A percentile compares a stretch with the other conserved stretches of the same genome.
Evolutionary conservation across 2,329 filamentous ascomycete genomes (phyloP).

Genomic region (Trichoderma sp.): DNA sequence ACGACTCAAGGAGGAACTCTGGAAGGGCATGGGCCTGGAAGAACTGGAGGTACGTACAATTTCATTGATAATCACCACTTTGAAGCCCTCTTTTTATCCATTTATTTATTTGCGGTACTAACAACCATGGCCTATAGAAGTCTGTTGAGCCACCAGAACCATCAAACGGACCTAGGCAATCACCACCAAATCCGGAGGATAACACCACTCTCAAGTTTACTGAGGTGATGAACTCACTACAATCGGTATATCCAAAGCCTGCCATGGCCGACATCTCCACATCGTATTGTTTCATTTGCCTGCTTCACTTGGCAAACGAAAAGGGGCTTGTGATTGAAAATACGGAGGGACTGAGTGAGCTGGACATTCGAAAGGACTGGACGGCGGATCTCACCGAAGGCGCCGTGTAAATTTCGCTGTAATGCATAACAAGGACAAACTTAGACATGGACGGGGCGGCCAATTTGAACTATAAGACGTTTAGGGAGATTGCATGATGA

Average conservation of each 20-base stretch:
- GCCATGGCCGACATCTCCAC: constrained; percentile 94
- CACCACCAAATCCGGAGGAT: constrained; percentile 31
- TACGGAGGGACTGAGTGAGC: constrained; percentile 55
- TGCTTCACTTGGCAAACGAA: constrained; percentile 89
- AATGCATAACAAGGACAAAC: neutral
- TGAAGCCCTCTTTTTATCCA: neutral
- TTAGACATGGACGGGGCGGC: neutral
- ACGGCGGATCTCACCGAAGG: constrained; percentile 54
- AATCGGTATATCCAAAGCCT: constrained; percentile 79
- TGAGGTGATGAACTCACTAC: constrained; percentile 83
- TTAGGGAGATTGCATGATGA: neutral
- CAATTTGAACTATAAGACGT: neutral
- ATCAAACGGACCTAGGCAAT: constrained; percentile 29
- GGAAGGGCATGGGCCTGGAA: constrained; percentile 64
- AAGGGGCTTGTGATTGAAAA: constrained; percentile 78
- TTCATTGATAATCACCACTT: neutral
- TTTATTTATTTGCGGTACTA: neutral
- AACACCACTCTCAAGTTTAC: constrained; percentile 76
- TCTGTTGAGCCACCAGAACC: constrained; percentile 26
- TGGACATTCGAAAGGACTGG: constrained; percentile 62
- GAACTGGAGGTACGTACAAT: constrained; percentile 45
- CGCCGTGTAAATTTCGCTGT: constrained; percentile 30
- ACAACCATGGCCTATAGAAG: constrained; percentile 2
- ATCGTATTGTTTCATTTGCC: constrained; percentile 86
- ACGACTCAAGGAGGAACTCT: constrained; percentile 67